Base-by-base conservation (phyloP, 345 rosid species). In the Carallia pectinifolia region DNA sequence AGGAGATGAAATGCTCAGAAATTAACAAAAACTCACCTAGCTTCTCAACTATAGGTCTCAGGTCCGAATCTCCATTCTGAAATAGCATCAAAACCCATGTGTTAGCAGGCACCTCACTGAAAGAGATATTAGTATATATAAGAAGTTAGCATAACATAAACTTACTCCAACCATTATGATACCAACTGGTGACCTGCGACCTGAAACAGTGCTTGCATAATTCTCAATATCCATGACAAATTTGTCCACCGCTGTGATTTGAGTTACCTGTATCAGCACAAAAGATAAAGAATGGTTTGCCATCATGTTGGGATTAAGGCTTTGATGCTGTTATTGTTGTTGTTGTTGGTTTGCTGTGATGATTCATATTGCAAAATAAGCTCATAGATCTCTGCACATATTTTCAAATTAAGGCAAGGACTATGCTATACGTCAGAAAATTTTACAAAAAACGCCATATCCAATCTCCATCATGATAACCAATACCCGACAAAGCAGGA, bases 111-210 rank as follows among this genome's bases (percentile, higher is more conserved):
- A 61, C 30, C 27, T 61, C 65, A 69, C 36, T 62, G 53, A 34
- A 62, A 61, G n/a, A 66, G 33, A 64, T 13, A 58, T 54, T 52
- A 58, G 59, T 48, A 70, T 53, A 30, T 31, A 44, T 30, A 18
- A 65, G 61, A 23, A 65, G 70, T 65, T 29, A 33, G 65, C 17
- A 65, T 39, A 71, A 72, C 47, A 61, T 54, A 30, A 78, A 58
- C 85, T 77, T 77, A 91, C 98, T 73, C 87, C 96, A 74, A 89
- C 77, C 82, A 94, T 81, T 67, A 94, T 80, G 66, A 94, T 84
- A 37, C 86, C 95, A 39, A 80, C 53, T 1, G 97, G 96, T 30
- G 88, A 80, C 9, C 79, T 37, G 66, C 73, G 75, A 71, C 84
- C 92, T 38, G 98, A 90, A 63, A 82, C 81, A 74, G 73, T 75